Evolutionary conservation across 805 yeast species (phyloP).

Genomic region (Priceomyces melissophilus): DNA sequence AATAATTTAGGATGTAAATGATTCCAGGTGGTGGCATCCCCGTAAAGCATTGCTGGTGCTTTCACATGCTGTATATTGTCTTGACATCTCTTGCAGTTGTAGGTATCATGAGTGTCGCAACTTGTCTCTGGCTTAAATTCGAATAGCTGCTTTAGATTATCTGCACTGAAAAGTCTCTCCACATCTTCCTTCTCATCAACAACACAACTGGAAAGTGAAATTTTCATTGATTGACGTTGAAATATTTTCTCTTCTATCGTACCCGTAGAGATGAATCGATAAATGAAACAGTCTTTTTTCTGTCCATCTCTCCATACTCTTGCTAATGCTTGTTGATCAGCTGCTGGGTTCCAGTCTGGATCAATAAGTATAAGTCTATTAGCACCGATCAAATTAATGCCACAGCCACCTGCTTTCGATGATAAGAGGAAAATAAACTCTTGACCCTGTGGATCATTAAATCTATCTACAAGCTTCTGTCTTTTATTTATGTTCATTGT

Average conservation of each 20-base stretch:
- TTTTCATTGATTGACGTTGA: conserved; percentile 92
- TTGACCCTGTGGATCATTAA: conserved; percentile 83
- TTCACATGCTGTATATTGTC: conserved; percentile 51
- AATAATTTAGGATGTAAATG: conserved; percentile 69
- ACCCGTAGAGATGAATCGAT: conserved; percentile 91
- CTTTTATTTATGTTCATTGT: conserved; percentile 89
- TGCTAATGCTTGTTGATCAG: conserved; percentile 96
- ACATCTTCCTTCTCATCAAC: conserved; percentile 96
- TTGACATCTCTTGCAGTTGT: conserved; percentile 77
- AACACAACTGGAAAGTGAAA: conserved; percentile 90
- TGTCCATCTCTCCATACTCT: conserved; percentile 99
- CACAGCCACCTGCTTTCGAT: conserved; percentile 98
- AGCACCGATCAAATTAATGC: conserved; percentile 95
- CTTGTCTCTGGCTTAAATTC: conserved; percentile 60
- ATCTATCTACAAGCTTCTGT: conserved; percentile 85
- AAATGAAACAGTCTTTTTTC: conserved; percentile 92
- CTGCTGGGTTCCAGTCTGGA: conserved; percentile 97
- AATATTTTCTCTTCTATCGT: conserved; percentile 94
- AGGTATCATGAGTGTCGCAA: conserved; percentile 93
- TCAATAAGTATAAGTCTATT: conserved; percentile 84
- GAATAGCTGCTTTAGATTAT: conserved; percentile 72
- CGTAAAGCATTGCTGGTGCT: conserved; percentile 88
- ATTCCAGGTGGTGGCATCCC: conserved; percentile 98
- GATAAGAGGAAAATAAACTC: conserved; percentile 88
- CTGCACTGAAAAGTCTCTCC: conserved; percentile 85